phyloP scores from a whole-genome alignment of 257 asterid genomes.

The Anisodus tanguticus region DNA sequence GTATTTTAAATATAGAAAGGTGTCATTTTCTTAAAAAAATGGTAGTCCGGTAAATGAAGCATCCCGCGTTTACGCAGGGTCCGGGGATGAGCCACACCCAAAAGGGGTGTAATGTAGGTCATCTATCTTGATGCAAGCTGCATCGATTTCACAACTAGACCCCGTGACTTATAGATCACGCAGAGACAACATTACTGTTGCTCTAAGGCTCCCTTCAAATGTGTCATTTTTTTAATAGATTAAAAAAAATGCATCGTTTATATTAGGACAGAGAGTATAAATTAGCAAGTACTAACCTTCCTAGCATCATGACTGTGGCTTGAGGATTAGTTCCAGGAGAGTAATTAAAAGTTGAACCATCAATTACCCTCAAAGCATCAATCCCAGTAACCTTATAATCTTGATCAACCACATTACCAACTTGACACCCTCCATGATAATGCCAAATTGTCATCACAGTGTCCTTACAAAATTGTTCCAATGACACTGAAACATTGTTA shows the following conservation, averaged over 20 bases:
- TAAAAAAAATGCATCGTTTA: background rate
- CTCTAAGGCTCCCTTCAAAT: background rate
- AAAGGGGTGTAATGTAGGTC: too few species aligned
- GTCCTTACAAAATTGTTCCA: constrained; percentile 85
- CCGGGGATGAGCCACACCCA: background rate
- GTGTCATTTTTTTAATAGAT: too few species aligned
- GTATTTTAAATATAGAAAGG: background rate
- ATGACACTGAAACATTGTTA: constrained; percentile 54
- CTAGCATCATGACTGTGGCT: constrained; percentile 94
- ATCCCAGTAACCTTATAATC: constrained; percentile 67
- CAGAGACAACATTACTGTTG: background rate
- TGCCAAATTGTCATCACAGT: constrained; percentile 97
- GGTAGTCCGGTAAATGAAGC: fast-evolving
- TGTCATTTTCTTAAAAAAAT: background rate
- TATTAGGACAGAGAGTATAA: background rate
- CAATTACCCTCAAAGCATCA: constrained; percentile 64
- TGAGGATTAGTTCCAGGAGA: constrained; percentile 95
- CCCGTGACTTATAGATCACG: background rate
- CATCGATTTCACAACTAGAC: background rate
- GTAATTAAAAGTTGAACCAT: constrained; percentile 78
- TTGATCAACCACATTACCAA: constrained; percentile 63
- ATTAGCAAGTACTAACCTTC: constrained; percentile 52
- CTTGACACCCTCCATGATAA: constrained; percentile 87
- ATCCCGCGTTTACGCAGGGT: background rate
- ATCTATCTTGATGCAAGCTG: background rate